phyloP scores from a whole-genome alignment of 805 yeast species.

The Yarrowia sp. region DNA sequence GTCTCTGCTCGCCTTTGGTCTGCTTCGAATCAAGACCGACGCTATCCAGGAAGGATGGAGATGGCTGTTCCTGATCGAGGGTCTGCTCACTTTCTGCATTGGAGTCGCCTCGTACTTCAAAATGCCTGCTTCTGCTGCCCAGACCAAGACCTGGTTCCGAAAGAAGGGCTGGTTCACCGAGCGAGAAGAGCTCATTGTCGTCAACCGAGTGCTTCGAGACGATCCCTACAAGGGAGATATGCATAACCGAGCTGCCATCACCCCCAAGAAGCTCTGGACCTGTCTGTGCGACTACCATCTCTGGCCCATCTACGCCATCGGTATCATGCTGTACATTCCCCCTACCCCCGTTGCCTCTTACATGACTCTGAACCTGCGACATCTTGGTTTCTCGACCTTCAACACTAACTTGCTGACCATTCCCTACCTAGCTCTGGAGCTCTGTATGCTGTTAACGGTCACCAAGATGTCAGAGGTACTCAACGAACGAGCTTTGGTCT shows the following conservation, averaged over 20 bases:
- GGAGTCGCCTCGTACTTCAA: constrained; percentile 58
- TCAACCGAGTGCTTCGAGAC: constrained; percentile 64
- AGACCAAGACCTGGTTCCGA: constrained; percentile 59
- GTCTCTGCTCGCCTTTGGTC: constrained; percentile 61
- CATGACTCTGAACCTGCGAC: constrained; percentile 58
- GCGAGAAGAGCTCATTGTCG: constrained; percentile 63
- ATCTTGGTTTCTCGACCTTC: constrained; percentile 61
- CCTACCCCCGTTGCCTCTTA: constrained; percentile 53
- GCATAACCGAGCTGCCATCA: constrained; percentile 65
- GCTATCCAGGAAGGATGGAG: constrained; percentile 59
- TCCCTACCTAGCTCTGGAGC: constrained; percentile 41
- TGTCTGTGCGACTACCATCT: constrained; percentile 59
- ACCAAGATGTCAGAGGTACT: constrained; percentile 41
- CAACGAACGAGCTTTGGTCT: constrained; percentile 41
- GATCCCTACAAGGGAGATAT: constrained; percentile 71
- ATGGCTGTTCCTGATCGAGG: constrained; percentile 72
- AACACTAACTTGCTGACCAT: constrained; percentile 60
- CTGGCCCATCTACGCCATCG: constrained; percentile 62
- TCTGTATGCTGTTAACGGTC: constrained; percentile 40
- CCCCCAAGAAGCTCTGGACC: constrained; percentile 52
- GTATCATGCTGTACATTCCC: constrained; percentile 55
- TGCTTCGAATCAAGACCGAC: constrained; percentile 53
- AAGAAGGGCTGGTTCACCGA: constrained; percentile 63
- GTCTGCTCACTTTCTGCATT: constrained; percentile 60
- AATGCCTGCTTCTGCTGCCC: constrained; percentile 64